A percentile compares a stretch with the other conserved stretches of the same genome.
These are phyloP conservation scores for Alloascoidea africana DNA, from an alignment of 805 yeast genomes.

Conservation along the genomic window DNA sequence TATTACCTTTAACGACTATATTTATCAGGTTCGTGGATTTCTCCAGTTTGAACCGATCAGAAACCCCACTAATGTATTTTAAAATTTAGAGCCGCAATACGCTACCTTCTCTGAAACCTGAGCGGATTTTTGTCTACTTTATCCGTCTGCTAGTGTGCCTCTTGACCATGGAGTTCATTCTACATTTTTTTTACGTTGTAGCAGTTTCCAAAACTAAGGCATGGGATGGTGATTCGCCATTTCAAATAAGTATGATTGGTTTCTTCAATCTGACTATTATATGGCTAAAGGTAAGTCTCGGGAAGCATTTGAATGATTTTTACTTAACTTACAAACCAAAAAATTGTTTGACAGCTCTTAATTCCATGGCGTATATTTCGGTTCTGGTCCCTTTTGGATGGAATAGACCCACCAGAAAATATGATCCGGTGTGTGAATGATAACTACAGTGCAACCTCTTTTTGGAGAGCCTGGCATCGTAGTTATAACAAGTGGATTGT, in stretches of 20 bases:
- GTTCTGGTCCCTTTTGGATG: conserved; percentile 85
- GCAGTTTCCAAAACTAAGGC: conserved; percentile 85
- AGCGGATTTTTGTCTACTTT: conserved; percentile 45
- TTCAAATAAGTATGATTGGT: conserved; percentile 91
- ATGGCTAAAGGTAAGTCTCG: conserved; percentile 51
- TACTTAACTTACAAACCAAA: neutral
- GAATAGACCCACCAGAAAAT: conserved; percentile 93
- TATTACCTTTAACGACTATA: conserved; percentile 79
- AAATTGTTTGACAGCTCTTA: conserved; percentile 28
- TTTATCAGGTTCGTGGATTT: conserved; percentile 37
- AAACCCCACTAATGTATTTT: neutral
- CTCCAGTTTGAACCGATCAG: neutral
- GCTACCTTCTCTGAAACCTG: conserved; percentile 40
- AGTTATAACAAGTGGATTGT: conserved; percentile 84
- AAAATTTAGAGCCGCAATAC: conserved; percentile 23
- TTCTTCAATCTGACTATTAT: conserved; percentile 78
- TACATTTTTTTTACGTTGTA: conserved; percentile 84
- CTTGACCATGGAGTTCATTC: conserved; percentile 73
- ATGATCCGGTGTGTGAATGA: conserved; percentile 95
- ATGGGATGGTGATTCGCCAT: conserved; percentile 81
- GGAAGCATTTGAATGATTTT: neutral
- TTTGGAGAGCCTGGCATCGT: conserved; percentile 99
- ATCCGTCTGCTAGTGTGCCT: conserved; percentile 58
- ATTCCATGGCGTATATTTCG: conserved; percentile 96
- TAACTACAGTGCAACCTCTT: conserved; percentile 84